Evolutionary conservation across 371 early-diverging fungal genomes (phyloP).

Genomic region (Polyrhizophydium stewartii): DNA sequence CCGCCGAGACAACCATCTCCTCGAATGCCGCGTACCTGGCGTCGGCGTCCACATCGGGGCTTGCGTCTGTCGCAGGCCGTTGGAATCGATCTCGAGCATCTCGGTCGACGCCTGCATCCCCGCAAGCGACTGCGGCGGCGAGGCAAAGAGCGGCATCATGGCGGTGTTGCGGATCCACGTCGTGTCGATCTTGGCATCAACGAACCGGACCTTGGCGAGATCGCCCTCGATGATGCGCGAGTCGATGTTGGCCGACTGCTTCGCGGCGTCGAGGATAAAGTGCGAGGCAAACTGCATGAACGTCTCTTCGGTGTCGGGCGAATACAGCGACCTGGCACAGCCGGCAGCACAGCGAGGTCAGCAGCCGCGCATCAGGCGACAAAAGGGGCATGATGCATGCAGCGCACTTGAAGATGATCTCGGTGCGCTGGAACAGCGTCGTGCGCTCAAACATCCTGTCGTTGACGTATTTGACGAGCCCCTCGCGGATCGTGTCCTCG

Average conservation of each 20-base stretch:
- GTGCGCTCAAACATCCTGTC: background rate
- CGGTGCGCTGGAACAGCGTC: background rate
- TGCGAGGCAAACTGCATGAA: slow-evolving; percentile 59
- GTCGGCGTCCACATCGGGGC: too few species aligned
- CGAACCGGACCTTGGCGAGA: slow-evolving; percentile 60
- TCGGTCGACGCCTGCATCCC: too few species aligned
- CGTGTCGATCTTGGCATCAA: slow-evolving; percentile 51
- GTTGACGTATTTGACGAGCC: slow-evolving; percentile 2
- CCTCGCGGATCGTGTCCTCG: slow-evolving; percentile 2
- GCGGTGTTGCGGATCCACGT: slow-evolving; percentile 54
- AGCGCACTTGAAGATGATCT: background rate
- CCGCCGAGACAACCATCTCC: too few species aligned
- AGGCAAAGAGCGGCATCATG: slow-evolving; percentile 68
- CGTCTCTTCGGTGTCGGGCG: slow-evolving; percentile 56
- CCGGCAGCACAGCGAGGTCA: background rate
- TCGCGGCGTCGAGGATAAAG: slow-evolving; percentile 56
- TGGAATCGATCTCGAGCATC: too few species aligned
- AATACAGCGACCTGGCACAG: slow-evolving; percentile 17
- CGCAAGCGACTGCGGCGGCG: slow-evolving; percentile 51
- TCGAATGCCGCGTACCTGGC: too few species aligned
- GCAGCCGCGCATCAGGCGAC: background rate
- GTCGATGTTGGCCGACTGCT: slow-evolving; percentile 53
- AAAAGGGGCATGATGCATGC: background rate
- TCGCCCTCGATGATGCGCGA: slow-evolving; percentile 57
- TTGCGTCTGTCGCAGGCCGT: too few species aligned